A percentile compares a stretch with the other conserved stretches of the same genome.
phyloP scores from a whole-genome alignment of 352 stramenopile genomes.

The Phytophthora pistaciae region DNA sequence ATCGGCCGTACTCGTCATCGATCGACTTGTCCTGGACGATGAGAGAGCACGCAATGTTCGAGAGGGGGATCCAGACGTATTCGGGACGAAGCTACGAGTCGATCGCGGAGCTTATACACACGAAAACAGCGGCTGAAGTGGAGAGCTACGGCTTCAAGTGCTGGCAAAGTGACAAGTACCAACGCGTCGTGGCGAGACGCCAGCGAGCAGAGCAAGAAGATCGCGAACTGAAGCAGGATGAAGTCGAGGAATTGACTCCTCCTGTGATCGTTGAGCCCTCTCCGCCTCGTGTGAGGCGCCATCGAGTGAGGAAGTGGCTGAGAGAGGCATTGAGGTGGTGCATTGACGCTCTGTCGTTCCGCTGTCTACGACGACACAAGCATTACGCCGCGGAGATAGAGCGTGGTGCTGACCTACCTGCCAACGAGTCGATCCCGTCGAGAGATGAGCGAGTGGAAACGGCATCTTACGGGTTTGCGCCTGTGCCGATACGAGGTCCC shows the following conservation, averaged over 20 bases:
- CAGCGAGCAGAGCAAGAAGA: not conserved
- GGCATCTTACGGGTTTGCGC: not conserved
- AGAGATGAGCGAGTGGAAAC: not conserved
- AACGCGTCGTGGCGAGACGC: not conserved
- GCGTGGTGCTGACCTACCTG: not conserved
- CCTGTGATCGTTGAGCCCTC: not conserved
- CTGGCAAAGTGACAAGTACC: constrained; percentile 1
- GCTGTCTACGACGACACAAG: not conserved
- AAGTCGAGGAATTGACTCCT: not conserved
- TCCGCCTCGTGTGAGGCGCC: not conserved
- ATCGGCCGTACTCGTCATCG: not conserved
- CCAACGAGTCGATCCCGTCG: not conserved
- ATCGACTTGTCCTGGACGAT: constrained; percentile 1
- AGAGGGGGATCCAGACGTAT: not conserved
- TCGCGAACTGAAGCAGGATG: not conserved
- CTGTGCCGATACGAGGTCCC: not conserved
- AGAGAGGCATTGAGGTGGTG: constrained; percentile 9
- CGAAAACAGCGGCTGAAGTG: not conserved
- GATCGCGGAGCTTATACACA: not conserved
- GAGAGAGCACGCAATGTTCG: constrained; percentile 6
- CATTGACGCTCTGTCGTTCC: constrained; percentile 6
- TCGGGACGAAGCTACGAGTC: not conserved
- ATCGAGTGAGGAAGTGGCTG: constrained; percentile 13
- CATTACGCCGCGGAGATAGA: not conserved
- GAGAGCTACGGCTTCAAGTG: constrained; percentile 6